A percentile compares a stretch with the other conserved stretches of the same genome.
phyloP scores from a whole-genome alignment of 2,329 filamentous ascomycete species.

The Knufia petricola region DNA sequence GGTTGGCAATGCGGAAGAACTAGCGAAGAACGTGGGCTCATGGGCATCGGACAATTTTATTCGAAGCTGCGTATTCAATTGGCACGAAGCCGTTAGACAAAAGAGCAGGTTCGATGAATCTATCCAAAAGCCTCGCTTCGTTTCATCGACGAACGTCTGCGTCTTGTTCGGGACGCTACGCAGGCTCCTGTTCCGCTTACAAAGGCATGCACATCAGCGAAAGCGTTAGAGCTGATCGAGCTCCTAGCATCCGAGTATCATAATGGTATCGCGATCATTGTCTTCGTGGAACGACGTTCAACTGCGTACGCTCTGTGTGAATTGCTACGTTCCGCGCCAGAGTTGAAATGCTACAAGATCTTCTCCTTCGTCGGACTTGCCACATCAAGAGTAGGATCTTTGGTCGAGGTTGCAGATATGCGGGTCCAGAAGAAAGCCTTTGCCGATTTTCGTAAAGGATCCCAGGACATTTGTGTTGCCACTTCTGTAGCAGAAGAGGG shows the following conservation, averaged over 20 bases:
- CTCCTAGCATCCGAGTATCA: slow-evolving; percentile 38
- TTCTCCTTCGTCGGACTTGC: slow-evolving; percentile 46
- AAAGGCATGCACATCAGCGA: slow-evolving; percentile 25
- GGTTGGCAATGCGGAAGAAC: slow-evolving; percentile 38
- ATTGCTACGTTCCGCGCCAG: slow-evolving; percentile 46
- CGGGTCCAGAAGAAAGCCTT: slow-evolving; percentile 40
- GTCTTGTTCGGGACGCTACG: not conserved
- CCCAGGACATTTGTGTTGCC: slow-evolving; percentile 48
- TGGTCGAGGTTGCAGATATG: slow-evolving; percentile 40
- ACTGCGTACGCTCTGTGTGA: slow-evolving; percentile 52
- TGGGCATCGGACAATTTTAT: slow-evolving; percentile 65
- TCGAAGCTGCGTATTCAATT: slow-evolving; percentile 36
- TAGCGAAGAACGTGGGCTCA: slow-evolving; percentile 51
- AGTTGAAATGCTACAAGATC: slow-evolving; percentile 31
- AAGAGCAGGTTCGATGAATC: slow-evolving; percentile 34
- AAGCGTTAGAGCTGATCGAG: slow-evolving; percentile 47
- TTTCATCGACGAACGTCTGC: slow-evolving; percentile 20
- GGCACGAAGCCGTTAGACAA: slow-evolving; percentile 23
- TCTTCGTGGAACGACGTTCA: slow-evolving; percentile 58
- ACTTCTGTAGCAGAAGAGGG: slow-evolving; percentile 53
- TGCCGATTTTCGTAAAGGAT: slow-evolving; percentile 43
- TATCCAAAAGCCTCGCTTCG: slow-evolving; percentile 25
- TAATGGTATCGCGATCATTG: slow-evolving; percentile 46
- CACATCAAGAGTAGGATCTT: slow-evolving; percentile 32
- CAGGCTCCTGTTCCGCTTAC: too few relatives aligned